Evolutionary conservation across 768 basidiomycete species (phyloP).

Genomic region (Neoboletus brunneissimus): DNA sequence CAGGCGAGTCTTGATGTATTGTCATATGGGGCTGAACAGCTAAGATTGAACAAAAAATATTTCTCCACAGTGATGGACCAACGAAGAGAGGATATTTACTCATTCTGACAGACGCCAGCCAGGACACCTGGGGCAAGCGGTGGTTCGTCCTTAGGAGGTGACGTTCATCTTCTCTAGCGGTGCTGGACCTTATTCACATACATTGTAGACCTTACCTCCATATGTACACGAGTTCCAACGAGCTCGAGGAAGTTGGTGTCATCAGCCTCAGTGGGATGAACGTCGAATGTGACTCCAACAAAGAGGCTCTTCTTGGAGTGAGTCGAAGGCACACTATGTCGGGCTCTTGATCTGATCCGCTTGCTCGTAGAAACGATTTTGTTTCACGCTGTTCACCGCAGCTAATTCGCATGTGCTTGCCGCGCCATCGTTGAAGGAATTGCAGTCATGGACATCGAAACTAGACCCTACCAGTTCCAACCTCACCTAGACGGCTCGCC

Average conservation of each 20-base stretch:
- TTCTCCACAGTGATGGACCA: constrained; percentile 58
- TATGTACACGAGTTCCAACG: constrained; percentile 79
- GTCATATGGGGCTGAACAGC: not conserved
- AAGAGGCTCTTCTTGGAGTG: constrained; percentile 85
- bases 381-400: constrained; percentile 88
- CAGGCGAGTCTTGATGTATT: constrained; percentile 46
- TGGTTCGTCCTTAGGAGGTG: constrained; percentile 90
- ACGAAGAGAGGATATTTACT: constrained; percentile 84
- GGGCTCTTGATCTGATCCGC: constrained; percentile 1
- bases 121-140: constrained; percentile 75
- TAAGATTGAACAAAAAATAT: constrained; percentile 1
- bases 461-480: constrained; percentile 77
- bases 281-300: constrained; percentile 81
- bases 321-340: constrained; percentile 26
- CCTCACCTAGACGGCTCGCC: constrained; percentile 34
- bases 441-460: constrained; percentile 80
- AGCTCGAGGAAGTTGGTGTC: constrained; percentile 78
- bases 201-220: constrained; percentile 79
- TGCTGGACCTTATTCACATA: constrained; percentile 1
- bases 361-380: constrained; percentile 65
- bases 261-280: constrained; percentile 84
- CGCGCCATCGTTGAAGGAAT: constrained; percentile 77
- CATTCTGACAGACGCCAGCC: constrained; percentile 77
- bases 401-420: constrained; percentile 90
- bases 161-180: constrained; percentile 2